These are phyloP conservation scores for Rhinocladiella mackenziei DNA, from an alignment of 2,329 filamentous ascomycete species.

Conservation along the genomic window DNA sequence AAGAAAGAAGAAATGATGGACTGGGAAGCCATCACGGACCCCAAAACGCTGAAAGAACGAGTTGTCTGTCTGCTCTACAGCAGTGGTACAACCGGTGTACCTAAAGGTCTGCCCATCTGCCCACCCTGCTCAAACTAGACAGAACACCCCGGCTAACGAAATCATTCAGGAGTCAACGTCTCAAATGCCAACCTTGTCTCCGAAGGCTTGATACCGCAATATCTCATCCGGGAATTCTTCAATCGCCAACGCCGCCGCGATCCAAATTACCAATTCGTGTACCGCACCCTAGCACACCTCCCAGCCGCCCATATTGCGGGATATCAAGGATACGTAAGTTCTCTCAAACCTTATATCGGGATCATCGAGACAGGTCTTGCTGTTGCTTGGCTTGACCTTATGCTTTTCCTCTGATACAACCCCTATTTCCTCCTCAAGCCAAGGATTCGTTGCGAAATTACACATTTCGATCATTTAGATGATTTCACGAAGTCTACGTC, in stretches of 20 bases:
- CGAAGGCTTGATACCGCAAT: slow-evolving; percentile 34
- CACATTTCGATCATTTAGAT: no score
- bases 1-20: slow-evolving; percentile 36
- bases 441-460: no score
- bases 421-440: no score
- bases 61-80: slow-evolving; percentile 37
- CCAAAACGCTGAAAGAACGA: slow-evolving; percentile 43
- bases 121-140: not conserved
- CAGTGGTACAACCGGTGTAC: slow-evolving; percentile 34
- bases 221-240: slow-evolving; percentile 28
- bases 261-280: slow-evolving; percentile 31
- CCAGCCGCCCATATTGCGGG: slow-evolving; percentile 48
- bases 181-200: slow-evolving; percentile 44
- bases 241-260: slow-evolving; percentile 31
- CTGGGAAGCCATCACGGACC: slow-evolving; percentile 55
- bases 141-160: no score
- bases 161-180: slow-evolving; percentile 39
- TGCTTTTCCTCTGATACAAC: no score
- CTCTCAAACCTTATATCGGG: no score
- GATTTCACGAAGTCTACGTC: no score
- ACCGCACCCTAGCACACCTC: slow-evolving; percentile 44
- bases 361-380: no score
- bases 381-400: no score
- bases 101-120: slow-evolving; percentile 26
- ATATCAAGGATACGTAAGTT: slow-evolving; percentile 46